Evolutionary conservation across 441 rosid genomes (phyloP), one percentile per base, ranked within the genome.

Genomic region (Corymbia calophylla): DNA sequence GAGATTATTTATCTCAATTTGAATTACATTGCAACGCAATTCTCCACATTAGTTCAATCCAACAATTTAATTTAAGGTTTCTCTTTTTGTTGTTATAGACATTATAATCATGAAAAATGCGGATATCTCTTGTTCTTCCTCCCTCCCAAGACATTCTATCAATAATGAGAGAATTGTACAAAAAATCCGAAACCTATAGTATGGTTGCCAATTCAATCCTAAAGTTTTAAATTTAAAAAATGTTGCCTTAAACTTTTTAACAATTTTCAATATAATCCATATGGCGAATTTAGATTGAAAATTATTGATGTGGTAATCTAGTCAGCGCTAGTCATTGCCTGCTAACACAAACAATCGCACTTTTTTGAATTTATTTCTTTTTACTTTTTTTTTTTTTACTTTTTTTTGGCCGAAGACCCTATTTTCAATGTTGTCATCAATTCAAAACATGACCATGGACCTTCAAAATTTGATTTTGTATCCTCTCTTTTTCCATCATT

Each of bases 201-300:
- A 31, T 10, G 5, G 19, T 5, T 0, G 0, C 1, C 16, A 31
- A 66, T 66, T 66, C 0, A 31, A 0, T 66, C 16, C 7, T 66
- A 66, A 66, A 66, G 12, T 16, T 66, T 66, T 31, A 2, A 66
- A 66, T 31, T 66, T 66, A 3, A 19, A 8, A 9, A 66, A 56
- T 23, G 1, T 56, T 56, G 2, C 9, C 29, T 39, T 16, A 29
- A 62, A 62, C 3, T 29, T 62, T 60, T 60, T n/a, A 4, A n/a
- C 1, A 3, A 64, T 64, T n/a, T 62, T n/a, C 18, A n/a, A 29
- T 62, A 29, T 64, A 18, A 2, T 66, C 23, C 18, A 31, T 66
- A 2, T 32, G 2, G 32, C 1, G 15, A 66, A 2, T 16, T 66
- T 31, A 17, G 11, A 66, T 3, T 31, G 7, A 66, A 66, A 66